Conservation (phyloP, 352 stramenopile genomes). For the Globisporangium lucens region DNA sequence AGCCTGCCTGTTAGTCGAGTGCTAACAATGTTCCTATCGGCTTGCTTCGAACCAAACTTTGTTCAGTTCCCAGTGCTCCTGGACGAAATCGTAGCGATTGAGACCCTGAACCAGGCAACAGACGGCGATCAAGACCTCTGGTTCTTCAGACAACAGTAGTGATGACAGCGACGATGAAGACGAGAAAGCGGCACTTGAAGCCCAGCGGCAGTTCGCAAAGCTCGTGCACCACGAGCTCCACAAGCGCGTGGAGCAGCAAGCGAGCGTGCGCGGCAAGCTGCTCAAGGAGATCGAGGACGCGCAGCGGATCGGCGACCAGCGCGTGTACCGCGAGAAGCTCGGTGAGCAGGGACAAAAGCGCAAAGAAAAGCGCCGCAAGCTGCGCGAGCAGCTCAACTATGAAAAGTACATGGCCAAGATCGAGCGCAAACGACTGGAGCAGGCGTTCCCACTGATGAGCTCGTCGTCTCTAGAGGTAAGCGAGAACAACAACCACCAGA, state of each 20-base stretch:
- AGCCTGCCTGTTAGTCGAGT: not conserved
- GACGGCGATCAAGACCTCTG: not conserved
- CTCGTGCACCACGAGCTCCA: constrained; percentile 20
- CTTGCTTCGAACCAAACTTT: not conserved
- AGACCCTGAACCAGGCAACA: not conserved
- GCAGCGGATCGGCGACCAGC: constrained; percentile 47
- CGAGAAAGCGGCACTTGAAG: not conserved
- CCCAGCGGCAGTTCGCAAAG: constrained; percentile 13
- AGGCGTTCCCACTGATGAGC: not conserved
- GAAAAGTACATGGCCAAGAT: constrained; percentile 28
- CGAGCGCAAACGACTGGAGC: constrained; percentile 26
- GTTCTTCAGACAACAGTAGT: not conserved
- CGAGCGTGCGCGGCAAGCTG: constrained; percentile 23
- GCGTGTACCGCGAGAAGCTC: constrained; percentile 43
- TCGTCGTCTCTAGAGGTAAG: not conserved
- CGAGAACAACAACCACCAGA: not conserved
- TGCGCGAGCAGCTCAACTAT: constrained; percentile 33
- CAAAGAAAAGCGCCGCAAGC: constrained; percentile 31
- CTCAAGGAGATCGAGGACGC: constrained; percentile 33
- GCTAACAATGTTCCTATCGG: not conserved
- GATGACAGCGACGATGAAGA: not conserved
- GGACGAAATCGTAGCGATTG: constrained; percentile 9
- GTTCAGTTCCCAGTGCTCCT: constrained; percentile 21
- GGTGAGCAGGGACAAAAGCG: constrained; percentile 37
- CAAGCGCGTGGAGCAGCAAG: constrained; percentile 27